Evolutionary conservation across 2,329 filamentous ascomycete species (phyloP).

Genomic region (Penicillium brasilianum): DNA sequence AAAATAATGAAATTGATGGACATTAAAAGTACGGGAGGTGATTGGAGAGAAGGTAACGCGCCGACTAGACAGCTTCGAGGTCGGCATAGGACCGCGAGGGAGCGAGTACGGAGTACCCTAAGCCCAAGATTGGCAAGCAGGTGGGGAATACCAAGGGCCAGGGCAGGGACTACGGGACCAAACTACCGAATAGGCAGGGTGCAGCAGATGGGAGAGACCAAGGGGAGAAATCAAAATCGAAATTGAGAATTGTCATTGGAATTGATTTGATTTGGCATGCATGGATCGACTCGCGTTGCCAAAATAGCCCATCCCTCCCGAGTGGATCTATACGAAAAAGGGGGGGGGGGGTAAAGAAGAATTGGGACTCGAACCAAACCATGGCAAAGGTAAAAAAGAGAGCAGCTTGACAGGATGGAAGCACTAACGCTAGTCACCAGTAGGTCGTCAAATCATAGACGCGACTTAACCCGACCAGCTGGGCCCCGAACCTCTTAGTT

Average conservation of each 20-base stretch:
- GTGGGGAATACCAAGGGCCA: not conserved
- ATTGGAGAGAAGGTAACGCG: not conserved
- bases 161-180: not conserved
- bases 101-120: not conserved
- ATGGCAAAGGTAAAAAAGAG: not conserved
- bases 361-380: too few relatives aligned
- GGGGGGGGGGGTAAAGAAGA: too few relatives aligned
- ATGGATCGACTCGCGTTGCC: constrained; percentile 21
- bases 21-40: not conserved
- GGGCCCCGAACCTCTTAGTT: not conserved
- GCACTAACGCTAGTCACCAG: not conserved
- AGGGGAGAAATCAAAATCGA: not conserved
- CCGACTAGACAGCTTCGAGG: constrained; percentile 2
- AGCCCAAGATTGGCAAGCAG: not conserved
- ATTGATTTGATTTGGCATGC: constrained; percentile 5
- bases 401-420: not conserved
- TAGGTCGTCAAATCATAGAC: not conserved
- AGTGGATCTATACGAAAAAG: constrained; percentile 6
- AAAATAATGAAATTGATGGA: not conserved
- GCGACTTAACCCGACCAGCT: constrained; percentile 2
- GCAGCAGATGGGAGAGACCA: not conserved
- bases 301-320: not conserved
- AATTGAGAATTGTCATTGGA: too few relatives aligned
- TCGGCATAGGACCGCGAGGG: not conserved
- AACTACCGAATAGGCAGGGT: not conserved